These are phyloP conservation scores for barrel medic (Medicago truncatula) DNA, from an alignment of 306 rosid genomes.

Conservation along the genomic window MtrunA17r5.0-ANR NC_053046.1:10637501-10638000, in stretches of 20 bases:
- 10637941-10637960: neutral
- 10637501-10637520: constrained; percentile 8
- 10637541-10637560: neutral
- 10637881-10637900: neutral
- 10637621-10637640: constrained; percentile 20
- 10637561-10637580: constrained; percentile 42
- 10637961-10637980: neutral
- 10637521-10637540: too few relatives aligned
- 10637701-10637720: constrained; percentile 15
- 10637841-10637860: neutral
- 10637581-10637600: constrained; percentile 27
- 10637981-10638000: constrained; percentile 6
- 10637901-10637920: neutral
- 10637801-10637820: neutral
- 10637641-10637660: constrained; percentile 27
- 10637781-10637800: neutral
- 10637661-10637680: constrained; percentile 34
- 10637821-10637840: constrained; percentile 19
- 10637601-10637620: constrained; percentile 33
- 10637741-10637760: neutral
- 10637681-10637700: constrained; percentile 26
- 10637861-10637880: neutral
- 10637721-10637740: neutral
- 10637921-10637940: constrained; percentile 38
- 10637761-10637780: neutral